Evolutionary conservation across 495 filamentous ascomycete species (phyloP).

Genomic region (Penicillium ucsense): DNA sequence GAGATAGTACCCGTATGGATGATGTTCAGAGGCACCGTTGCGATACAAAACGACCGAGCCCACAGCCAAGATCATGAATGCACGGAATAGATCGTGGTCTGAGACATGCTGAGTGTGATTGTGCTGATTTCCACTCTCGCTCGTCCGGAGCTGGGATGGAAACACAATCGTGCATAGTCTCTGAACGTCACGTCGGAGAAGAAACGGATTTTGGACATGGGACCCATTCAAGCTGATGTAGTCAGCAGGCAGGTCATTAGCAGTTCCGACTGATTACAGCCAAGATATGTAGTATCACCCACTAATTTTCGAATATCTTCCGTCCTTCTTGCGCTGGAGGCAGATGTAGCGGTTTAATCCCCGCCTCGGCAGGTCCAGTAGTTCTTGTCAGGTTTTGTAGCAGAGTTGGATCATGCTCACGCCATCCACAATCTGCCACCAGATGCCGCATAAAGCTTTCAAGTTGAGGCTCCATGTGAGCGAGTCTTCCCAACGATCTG

Average conservation of each 20-base stretch:
- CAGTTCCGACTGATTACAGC: too few species aligned
- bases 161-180: conserved; percentile 6
- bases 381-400: conserved; percentile 13
- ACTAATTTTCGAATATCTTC: conserved; percentile 19
- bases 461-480: neutral
- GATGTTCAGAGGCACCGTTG: conserved; percentile 7
- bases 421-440: conserved; percentile 17
- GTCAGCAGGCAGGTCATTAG: neutral
- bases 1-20: conserved; percentile 22
- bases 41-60: conserved; percentile 16
- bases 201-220: conserved; percentile 19
- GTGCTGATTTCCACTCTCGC: neutral
- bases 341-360: conserved; percentile 10
- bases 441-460: conserved; percentile 20
- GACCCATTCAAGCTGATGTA: conserved; percentile 12
- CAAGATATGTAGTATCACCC: neutral
- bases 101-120: neutral
- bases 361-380: conserved; percentile 8
- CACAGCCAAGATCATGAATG: conserved; percentile 23
- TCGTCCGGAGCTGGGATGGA: neutral
- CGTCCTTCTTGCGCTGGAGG: conserved; percentile 9
- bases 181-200: conserved; percentile 15
- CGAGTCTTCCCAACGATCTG: neutral
- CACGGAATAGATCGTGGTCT: conserved; percentile 11
- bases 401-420: conserved; percentile 14